These are phyloP conservation scores for Antitrichia curtipendula DNA, from an alignment of 225 moss, liverwort and hornwort species.

Conservation along the genomic window DNA sequence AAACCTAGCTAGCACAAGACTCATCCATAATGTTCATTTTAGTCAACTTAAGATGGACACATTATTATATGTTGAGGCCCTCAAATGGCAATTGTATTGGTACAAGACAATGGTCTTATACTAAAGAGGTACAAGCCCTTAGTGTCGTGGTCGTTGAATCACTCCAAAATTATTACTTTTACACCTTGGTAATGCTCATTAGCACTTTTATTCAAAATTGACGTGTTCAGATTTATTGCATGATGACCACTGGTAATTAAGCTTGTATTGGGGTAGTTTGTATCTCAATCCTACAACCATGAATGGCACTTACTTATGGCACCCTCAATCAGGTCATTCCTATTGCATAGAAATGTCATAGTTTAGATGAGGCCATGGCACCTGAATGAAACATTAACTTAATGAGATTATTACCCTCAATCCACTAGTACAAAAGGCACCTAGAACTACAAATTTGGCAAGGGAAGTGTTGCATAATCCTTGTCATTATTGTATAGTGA, in stretches of 20 bases:
- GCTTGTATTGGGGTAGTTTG: not conserved
- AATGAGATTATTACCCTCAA: too few relatives aligned
- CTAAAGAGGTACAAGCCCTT: not conserved
- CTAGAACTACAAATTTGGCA: fast-evolving
- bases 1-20: too few relatives aligned
- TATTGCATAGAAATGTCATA: fast-evolving
- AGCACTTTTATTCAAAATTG: not conserved
- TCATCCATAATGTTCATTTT: too few relatives aligned
- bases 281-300: not conserved
- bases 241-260: not conserved
- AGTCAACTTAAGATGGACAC: not conserved
- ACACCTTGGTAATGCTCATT: too few relatives aligned
- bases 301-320: not conserved
- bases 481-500: not conserved
- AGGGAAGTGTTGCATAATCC: not conserved
- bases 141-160: not conserved
- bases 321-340: fast-evolving
- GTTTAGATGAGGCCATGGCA: fast-evolving
- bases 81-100: not conserved
- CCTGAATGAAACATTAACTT: fast-evolving
- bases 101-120: not conserved
- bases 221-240: fast-evolving
- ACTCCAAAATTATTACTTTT: not conserved
- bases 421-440: not conserved
- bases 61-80: fast-evolving